These are phyloP conservation scores for Zanthoxylum bungeanum DNA, from an alignment of 345 rosid genomes.

Conservation along the genomic window DNA sequence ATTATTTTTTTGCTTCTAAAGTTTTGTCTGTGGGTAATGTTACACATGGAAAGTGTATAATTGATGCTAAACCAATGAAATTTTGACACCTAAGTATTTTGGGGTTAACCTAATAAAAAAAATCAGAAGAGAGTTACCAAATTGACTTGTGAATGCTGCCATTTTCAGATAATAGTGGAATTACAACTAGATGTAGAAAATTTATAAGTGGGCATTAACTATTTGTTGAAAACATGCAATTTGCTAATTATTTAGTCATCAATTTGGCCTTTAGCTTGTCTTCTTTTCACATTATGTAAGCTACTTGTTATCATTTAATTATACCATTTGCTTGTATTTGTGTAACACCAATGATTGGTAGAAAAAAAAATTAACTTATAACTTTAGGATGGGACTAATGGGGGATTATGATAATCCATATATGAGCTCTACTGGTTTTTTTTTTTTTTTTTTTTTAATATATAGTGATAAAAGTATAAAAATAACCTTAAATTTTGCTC, in stretches of 20 bases:
- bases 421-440: too few relatives aligned
- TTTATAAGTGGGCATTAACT: constrained; percentile 9
- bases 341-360: background rate
- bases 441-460: too few relatives aligned
- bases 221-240: constrained; percentile 2
- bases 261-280: background rate
- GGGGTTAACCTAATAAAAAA: background rate
- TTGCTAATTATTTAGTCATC: constrained; percentile 4
- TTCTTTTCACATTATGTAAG: background rate
- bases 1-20: background rate
- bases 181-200: constrained; percentile 9
- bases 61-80: constrained; percentile 2
- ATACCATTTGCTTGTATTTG: background rate
- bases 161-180: constrained; percentile 10
- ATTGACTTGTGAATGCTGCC: constrained; percentile 10
- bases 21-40: background rate
- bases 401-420: background rate
- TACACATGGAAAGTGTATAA: background rate
- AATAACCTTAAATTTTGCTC: too few relatives aligned
- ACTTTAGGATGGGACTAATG: background rate
- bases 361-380: background rate
- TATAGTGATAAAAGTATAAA: too few relatives aligned
- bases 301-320: background rate
- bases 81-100: constrained; percentile 2
- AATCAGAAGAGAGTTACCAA: background rate